Evolutionary conservation across 805 yeast species (phyloP).

Genomic region (Kuraishia hungarica): DNA sequence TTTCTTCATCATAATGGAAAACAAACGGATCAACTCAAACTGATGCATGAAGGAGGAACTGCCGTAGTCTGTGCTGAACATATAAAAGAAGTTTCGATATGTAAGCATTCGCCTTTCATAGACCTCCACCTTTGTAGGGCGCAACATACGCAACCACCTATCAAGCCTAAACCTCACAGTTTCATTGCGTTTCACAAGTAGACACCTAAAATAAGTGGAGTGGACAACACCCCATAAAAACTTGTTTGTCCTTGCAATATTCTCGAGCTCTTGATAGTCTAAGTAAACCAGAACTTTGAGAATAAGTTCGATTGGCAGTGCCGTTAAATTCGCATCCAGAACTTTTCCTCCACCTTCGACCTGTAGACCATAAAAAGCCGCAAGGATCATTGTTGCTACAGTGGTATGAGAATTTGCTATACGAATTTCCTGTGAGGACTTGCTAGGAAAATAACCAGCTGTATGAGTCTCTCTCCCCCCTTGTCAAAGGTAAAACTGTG

Average conservation of each 20-base stretch:
- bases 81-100: neutral
- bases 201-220: neutral
- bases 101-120: slow-evolving; percentile 1
- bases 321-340: neutral
- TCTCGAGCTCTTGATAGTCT: slow-evolving; percentile 1
- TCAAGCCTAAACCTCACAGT: neutral
- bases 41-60: slow-evolving; percentile 1
- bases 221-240: neutral
- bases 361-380: neutral
- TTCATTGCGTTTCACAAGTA: neutral
- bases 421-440: too few species aligned
- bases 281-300: neutral
- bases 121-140: slow-evolving; percentile 1
- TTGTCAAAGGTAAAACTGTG: too few species aligned
- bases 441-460: too few species aligned
- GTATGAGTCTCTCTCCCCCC: too few species aligned
- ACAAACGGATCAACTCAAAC: slow-evolving; percentile 2
- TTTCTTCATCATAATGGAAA: neutral
- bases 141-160: neutral
- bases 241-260: neutral
- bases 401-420: too few species aligned
- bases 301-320: neutral
- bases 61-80: neutral
- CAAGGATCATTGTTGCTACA: neutral
- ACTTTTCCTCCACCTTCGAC: neutral